Evolutionary conservation across 2,329 filamentous ascomycete species (phyloP).

Genomic region (Cladophialophora psammophila): DNA sequence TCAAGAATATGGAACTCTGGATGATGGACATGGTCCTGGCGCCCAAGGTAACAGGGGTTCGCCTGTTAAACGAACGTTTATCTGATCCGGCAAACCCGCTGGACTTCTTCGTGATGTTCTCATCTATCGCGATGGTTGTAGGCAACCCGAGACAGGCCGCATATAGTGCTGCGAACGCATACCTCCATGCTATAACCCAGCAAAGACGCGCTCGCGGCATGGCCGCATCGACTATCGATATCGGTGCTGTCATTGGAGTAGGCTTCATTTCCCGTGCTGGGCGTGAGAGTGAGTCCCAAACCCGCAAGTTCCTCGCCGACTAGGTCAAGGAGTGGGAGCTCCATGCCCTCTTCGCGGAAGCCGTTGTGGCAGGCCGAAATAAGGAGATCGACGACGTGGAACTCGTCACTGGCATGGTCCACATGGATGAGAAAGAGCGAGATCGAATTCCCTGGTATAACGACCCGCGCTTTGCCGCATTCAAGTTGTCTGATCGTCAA

Average conservation of each 20-base stretch:
- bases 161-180: slow-evolving; percentile 51
- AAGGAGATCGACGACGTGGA: slow-evolving; percentile 11
- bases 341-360: slow-evolving; percentile 19
- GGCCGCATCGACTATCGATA: slow-evolving; percentile 35
- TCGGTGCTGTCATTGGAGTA: slow-evolving; percentile 25
- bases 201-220: slow-evolving; percentile 37
- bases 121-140: slow-evolving; percentile 48
- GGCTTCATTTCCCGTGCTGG: slow-evolving; percentile 11
- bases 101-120: slow-evolving; percentile 55
- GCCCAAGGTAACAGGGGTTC: slow-evolving; percentile 46
- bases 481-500: slow-evolving; percentile 18
- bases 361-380: slow-evolving; percentile 19
- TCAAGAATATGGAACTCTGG: slow-evolving; percentile 44
- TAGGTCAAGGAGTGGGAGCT: slow-evolving; percentile 16
- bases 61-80: slow-evolving; percentile 12
- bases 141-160: slow-evolving; percentile 46
- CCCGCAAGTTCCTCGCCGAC: slow-evolving; percentile 14
- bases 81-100: slow-evolving; percentile 38
- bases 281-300: slow-evolving; percentile 8
- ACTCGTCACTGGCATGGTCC: slow-evolving; percentile 19
- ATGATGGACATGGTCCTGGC: slow-evolving; percentile 45
- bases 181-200: slow-evolving; percentile 45
- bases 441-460: slow-evolving; percentile 23
- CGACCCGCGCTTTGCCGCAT: slow-evolving; percentile 24
- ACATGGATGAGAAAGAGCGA: slow-evolving; percentile 18